A percentile compares a stretch with the other conserved stretches of the same genome.
Evolutionary conservation across 441 rosid species (phyloP).

Genomic region (Populus tomentosa): DNA sequence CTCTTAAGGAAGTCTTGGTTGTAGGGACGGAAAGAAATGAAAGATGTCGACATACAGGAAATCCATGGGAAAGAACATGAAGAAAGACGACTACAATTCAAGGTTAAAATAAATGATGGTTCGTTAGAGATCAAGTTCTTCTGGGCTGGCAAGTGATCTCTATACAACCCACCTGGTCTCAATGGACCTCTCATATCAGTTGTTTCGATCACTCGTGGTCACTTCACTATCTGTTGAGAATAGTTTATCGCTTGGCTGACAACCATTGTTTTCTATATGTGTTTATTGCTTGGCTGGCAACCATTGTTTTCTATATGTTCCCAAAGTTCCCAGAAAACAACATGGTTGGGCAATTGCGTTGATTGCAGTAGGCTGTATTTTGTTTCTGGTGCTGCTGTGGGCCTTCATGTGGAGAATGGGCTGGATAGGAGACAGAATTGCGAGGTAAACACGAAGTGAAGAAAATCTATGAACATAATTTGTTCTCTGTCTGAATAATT

Average conservation of each 20-base stretch:
- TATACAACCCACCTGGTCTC: background rate
- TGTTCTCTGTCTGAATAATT: background rate
- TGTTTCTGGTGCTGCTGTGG: background rate
- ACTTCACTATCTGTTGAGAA: no score
- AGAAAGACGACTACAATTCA: rapidly evolving
- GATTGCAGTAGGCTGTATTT: background rate
- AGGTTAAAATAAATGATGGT: background rate
- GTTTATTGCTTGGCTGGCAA: background rate
- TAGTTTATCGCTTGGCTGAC: no score
- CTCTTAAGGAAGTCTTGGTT: background rate
- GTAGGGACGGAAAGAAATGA: background rate
- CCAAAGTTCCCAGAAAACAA: background rate
- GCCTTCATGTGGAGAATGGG: slow-evolving; percentile 13
- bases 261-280: no score
- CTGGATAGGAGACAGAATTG: slow-evolving; percentile 9
- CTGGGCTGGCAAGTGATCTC: background rate
- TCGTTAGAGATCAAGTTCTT: background rate
- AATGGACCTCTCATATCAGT: slow-evolving; percentile 4
- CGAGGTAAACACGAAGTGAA: slow-evolving; percentile 3
- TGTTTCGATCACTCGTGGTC: background rate
- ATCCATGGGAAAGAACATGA: background rate
- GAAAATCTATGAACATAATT: background rate
- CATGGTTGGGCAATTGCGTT: background rate
- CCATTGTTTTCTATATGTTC: background rate
- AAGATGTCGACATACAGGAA: background rate